Evolutionary conservation across 345 rosid species (phyloP).

Genomic region (Acer negundo): DNA sequence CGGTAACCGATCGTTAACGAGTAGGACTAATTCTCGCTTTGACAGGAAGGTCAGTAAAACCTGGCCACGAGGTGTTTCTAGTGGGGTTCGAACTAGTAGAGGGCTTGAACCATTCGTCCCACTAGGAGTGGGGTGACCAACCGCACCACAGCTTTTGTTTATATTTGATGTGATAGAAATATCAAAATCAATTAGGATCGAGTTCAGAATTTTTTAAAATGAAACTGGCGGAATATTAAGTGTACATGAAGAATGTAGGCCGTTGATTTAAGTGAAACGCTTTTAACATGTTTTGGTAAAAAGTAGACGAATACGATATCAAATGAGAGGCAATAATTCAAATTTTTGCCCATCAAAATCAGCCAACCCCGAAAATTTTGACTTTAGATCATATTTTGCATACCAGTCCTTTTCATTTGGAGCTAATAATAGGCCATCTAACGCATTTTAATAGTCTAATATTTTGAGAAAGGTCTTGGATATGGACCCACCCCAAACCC

Average conservation of each 20-base stretch:
- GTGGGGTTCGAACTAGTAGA: too few species aligned
- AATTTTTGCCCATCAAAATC: constrained; percentile 3
- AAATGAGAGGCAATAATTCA: neutral
- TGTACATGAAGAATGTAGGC: neutral
- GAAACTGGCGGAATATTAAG: too few species aligned
- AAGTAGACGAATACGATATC: neutral
- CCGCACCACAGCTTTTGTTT: too few species aligned
- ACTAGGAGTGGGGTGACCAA: too few species aligned
- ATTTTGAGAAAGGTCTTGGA: constrained; percentile 6
- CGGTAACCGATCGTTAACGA: too few species aligned
- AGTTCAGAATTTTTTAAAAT: too few species aligned
- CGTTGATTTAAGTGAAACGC: constrained; percentile 4
- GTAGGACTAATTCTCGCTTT: too few species aligned
- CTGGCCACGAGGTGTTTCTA: too few species aligned
- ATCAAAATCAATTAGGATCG: too few species aligned
- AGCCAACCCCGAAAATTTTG: neutral
- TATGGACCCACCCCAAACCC: constrained; percentile 7
- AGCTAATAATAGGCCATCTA: neutral
- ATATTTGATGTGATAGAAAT: too few species aligned
- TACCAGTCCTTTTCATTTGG: neutral
- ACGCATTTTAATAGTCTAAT: neutral
- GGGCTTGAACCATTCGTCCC: too few species aligned
- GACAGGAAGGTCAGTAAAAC: too few species aligned
- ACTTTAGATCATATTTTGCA: neutral
- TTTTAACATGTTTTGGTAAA: neutral